Base-by-base conservation (phyloP, 495 filamentous ascomycete genomes). In the Neurospora sp. region DNA sequence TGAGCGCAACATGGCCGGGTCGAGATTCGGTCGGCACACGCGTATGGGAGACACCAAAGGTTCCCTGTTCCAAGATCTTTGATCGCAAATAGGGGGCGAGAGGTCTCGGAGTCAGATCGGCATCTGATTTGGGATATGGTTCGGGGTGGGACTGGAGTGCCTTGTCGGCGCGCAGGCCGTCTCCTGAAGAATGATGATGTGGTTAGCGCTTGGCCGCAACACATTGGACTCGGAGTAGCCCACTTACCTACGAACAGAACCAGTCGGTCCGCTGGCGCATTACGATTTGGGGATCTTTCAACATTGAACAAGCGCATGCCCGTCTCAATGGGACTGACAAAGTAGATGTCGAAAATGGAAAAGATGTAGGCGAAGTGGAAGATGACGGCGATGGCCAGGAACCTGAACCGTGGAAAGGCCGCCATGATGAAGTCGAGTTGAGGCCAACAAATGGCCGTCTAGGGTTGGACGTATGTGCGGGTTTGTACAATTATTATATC, bases 321-420 rank as follows among this genome's bases (percentile, higher is more conserved):
- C 86, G 89, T 91, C 44, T 98, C 96, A 76, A 99, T 96, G 20
- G 96, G 96, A 79, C 94, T 97, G 75, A 98, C 93, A 80, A 99
- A 99, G 83, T 99, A 99, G 74, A 98, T 97, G 80, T 98, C 96
- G 82, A 99, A 99, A 75, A 99, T 99, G 41, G 95, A 97, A 77
- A 90, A 94, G 74, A 96, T 91, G 83, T 99, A 99, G 73, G 97
- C 89, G 37, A 98, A 79, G 83, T 99, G 96, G 79, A 99, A 99
- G 68, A 96, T 83, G 78, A 98, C 86, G 77, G 96, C 96, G 79
- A 97, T 90, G 81, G 89, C 91, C 79, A 98, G 85, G 82, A 99
- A 99, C 79, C 91, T 92, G 76, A 91, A 89, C 78, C 94, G 94
- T 78, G 90, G 89, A 78, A 94, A 86, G 77, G 91, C 89, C 79